A percentile compares a stretch with the other conserved stretches of the same genome.
phyloP scores from a whole-genome alignment of 257 asterid species.

The Nicotiana sylvestris region DNA sequence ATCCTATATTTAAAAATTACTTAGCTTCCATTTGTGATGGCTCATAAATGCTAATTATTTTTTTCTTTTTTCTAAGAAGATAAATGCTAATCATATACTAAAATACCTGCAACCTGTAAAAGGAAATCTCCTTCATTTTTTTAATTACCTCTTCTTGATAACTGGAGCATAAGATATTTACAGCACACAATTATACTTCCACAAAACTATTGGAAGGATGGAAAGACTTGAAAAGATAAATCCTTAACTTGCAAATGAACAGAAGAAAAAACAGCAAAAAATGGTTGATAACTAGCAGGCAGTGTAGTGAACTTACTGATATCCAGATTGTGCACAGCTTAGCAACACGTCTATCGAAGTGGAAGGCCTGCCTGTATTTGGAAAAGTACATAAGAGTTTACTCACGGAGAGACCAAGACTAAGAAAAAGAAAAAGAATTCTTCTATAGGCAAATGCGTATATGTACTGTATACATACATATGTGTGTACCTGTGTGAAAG shows the following conservation, averaged over 20 bases:
- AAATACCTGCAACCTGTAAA: not conserved
- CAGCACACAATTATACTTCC: not conserved
- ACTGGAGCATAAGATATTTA: not conserved
- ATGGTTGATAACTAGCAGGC: not conserved
- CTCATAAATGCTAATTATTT: not conserved
- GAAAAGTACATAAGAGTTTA: not conserved
- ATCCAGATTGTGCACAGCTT: not conserved
- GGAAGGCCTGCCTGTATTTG: conserved; percentile 4
- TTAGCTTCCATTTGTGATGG: not conserved
- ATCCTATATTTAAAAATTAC: not conserved
- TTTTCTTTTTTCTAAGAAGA: not conserved
- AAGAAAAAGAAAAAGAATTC: not conserved
- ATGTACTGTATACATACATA: not conserved
- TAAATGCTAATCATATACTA: not conserved
- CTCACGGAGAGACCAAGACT: not conserved
- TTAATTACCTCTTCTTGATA: not conserved
- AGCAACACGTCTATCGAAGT: conserved; percentile 1
- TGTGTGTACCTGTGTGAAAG: not conserved
- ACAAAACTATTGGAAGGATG: not conserved
- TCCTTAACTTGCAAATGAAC: not conserved
- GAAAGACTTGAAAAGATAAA: not conserved
- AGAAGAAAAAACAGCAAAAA: not conserved
- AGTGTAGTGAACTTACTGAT: conserved; percentile 4
- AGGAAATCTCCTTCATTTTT: not conserved
- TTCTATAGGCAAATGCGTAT: not conserved